phyloP scores from a whole-genome alignment of 2,329 filamentous ascomycete genomes.

The Blastomyces parvus region DNA sequence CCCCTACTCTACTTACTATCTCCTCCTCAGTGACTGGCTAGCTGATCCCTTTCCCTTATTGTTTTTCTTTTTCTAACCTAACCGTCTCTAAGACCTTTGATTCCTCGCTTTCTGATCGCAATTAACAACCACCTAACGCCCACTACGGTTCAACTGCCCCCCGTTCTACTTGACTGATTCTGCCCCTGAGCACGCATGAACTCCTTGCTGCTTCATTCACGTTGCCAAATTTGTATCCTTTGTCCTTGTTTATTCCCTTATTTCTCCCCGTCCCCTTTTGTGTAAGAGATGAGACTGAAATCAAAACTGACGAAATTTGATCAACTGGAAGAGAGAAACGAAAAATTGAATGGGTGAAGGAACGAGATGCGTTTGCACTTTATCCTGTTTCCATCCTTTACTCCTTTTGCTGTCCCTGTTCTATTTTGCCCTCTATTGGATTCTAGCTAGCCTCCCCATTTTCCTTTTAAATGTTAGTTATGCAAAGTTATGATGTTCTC shows the following conservation, averaged over 20 bases:
- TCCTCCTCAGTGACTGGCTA: background rate
- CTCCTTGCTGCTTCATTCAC: background rate
- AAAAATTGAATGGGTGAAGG: background rate
- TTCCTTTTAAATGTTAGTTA: background rate
- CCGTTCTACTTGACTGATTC: background rate
- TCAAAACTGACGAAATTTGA: constrained; percentile 2
- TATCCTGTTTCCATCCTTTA: background rate
- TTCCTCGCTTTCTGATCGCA: background rate
- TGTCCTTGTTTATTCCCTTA: background rate
- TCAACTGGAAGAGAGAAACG: background rate
- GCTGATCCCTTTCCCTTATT: background rate
- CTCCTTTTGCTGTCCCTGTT: background rate
- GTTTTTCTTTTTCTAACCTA: background rate
- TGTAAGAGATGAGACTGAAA: background rate
- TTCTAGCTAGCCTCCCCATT: background rate
- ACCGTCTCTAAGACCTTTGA: background rate
- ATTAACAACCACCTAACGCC: background rate
- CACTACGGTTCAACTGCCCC: background rate
- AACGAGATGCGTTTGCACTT: background rate
- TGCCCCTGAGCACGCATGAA: background rate
- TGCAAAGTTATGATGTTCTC: background rate
- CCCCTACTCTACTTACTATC: background rate
- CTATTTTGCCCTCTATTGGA: background rate
- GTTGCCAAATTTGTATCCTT: background rate
- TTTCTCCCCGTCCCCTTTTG: background rate